phyloP scores from a whole-genome alignment of 345 rosid species.

The Toxicodendron radicans region DNA sequence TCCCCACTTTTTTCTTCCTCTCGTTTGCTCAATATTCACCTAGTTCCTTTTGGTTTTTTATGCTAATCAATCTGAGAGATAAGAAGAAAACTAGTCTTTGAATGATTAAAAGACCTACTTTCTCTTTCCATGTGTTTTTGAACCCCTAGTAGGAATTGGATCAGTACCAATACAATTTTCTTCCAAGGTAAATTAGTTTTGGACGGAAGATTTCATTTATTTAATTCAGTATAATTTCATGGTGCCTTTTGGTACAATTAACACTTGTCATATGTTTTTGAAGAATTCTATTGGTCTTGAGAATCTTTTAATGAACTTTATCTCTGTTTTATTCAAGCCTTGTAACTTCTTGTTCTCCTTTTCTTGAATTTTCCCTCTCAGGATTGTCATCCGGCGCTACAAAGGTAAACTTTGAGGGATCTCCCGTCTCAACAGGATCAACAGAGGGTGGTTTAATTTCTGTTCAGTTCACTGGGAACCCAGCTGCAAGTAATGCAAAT shows the following conservation, averaged over 20 bases:
- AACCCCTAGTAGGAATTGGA: background rate
- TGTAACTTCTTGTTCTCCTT: background rate
- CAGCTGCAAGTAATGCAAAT: conserved; percentile 40
- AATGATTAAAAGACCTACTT: no score
- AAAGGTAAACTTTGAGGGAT: conserved; percentile 35
- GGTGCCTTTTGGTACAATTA: background rate
- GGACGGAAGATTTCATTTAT: background rate
- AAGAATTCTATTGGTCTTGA: background rate
- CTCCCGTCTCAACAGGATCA: conserved; percentile 48
- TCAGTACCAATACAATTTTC: background rate
- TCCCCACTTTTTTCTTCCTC: no score
- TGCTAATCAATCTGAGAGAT: no score
- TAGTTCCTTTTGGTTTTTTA: no score
- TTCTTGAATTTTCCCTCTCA: conserved; percentile 29
- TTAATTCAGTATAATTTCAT: conserved; percentile 3
- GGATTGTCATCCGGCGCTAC: conserved; percentile 59
- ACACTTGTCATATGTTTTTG: background rate
- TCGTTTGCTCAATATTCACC: no score
- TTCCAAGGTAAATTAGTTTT: background rate
- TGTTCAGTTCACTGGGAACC: conserved; percentile 50
- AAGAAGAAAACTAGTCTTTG: no score
- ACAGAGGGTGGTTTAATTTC: conserved; percentile 47
- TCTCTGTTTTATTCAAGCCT: background rate
- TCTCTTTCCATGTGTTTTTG: background rate
- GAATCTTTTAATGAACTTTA: background rate